phyloP scores from a whole-genome alignment of 371 early-diverging fungal species.

The Mortierella sp. region DNA sequence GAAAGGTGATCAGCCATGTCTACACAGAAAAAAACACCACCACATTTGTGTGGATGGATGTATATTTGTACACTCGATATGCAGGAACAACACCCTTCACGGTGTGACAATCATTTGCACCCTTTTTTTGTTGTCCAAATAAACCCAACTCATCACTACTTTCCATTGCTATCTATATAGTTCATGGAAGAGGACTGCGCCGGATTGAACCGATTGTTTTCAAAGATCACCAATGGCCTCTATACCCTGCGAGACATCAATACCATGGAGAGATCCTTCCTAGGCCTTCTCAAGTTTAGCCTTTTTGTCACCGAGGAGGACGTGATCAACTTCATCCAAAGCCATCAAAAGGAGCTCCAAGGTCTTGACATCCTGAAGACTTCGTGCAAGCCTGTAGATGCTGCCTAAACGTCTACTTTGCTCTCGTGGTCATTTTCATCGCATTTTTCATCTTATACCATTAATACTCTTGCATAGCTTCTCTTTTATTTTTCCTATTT shows the following conservation, averaged over 20 bases:
- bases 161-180: slow-evolving; percentile 23
- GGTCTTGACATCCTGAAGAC: slow-evolving; percentile 38
- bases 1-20: no score
- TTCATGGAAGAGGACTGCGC: slow-evolving; percentile 71
- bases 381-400: slow-evolving; percentile 15
- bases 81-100: no score
- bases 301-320: slow-evolving; percentile 53
- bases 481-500: not conserved
- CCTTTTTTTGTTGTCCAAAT: not conserved
- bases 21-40: no score
- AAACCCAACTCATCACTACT: not conserved
- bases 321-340: slow-evolving; percentile 24
- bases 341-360: slow-evolving; percentile 39
- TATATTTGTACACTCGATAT: no score
- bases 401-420: slow-evolving; percentile 3
- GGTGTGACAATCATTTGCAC: no score
- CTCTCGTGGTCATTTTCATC: not conserved
- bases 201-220: slow-evolving; percentile 69
- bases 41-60: not conserved
- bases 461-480: not conserved
- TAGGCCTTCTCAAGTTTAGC: slow-evolving; percentile 64
- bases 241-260: slow-evolving; percentile 74
- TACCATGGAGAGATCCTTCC: slow-evolving; percentile 75
- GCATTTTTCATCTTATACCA: not conserved
- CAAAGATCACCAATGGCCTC: slow-evolving; percentile 69